phyloP scores from a whole-genome alignment of 768 basidiomycete species.

The Tylopilus plumbeoviolaceoides region DNA sequence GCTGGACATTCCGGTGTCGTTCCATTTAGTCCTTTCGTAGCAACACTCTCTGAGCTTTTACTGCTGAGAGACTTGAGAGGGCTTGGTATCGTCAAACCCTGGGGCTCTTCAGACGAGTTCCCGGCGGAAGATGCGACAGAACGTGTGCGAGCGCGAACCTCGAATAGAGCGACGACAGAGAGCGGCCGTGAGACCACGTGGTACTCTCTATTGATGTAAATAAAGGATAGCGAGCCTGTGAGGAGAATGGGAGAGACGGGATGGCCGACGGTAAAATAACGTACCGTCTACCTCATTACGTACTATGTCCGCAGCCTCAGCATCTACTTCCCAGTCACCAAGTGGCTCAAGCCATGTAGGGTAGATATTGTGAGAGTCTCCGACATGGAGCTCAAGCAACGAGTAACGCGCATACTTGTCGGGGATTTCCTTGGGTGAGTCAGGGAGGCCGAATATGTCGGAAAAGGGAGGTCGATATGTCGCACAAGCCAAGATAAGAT shows the following conservation, averaged over 20 bases:
- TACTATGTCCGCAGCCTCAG: constrained; percentile 43
- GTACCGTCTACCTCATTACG: constrained; percentile 45
- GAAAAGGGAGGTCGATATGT: constrained; percentile 23
- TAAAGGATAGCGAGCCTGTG: constrained; percentile 23
- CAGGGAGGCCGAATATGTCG: constrained; percentile 20
- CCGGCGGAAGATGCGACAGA: constrained; percentile 17
- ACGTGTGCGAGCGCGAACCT: constrained; percentile 9
- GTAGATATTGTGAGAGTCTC: constrained; percentile 15
- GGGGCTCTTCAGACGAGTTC: constrained; percentile 22
- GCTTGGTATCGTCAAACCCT: constrained; percentile 49
- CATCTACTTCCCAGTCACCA: constrained; percentile 52
- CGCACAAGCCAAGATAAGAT: constrained; percentile 46
- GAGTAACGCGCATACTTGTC: constrained; percentile 13
- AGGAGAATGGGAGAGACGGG: constrained; percentile 11
- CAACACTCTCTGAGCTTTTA: constrained; percentile 46
- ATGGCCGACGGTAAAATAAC: constrained; percentile 11
- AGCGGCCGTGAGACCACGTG: constrained; percentile 44
- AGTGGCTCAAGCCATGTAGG: constrained; percentile 39
- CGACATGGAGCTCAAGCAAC: constrained; percentile 26
- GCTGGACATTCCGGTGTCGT: constrained; percentile 24
- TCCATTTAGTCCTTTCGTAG: constrained; percentile 19
- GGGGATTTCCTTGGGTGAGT: constrained; percentile 9
- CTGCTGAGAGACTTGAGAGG: constrained; percentile 56
- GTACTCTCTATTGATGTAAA: constrained; percentile 40
- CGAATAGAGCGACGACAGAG: constrained; percentile 26